Conservation (phyloP, 305 asterid species). For the Striga hermonthica region DNA sequence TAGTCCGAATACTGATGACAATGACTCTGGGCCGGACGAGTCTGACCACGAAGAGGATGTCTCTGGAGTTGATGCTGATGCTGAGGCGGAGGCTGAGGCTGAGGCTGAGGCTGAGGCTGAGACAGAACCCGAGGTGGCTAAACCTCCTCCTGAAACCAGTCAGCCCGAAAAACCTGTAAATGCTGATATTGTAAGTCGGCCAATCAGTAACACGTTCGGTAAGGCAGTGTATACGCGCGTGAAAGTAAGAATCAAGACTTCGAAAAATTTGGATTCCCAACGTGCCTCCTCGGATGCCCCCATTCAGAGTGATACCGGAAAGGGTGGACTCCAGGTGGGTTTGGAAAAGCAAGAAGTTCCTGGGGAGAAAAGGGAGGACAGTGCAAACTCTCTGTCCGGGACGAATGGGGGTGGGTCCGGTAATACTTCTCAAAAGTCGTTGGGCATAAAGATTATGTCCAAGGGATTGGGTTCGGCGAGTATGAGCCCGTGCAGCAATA, state of each 20-base stretch:
- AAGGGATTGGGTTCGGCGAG: conserved; percentile 65
- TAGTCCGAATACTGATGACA: conserved; percentile 49
- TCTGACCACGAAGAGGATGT: conserved; percentile 60
- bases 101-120: conserved; percentile 50
- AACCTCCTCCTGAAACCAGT: conserved; percentile 39
- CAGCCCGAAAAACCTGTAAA: conserved; percentile 41
- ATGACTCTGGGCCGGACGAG: conserved; percentile 52
- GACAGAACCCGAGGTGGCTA: conserved; percentile 24
- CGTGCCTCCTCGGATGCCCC: conserved; percentile 54
- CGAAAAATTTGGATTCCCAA: conserved; percentile 65
- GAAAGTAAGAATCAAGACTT: conserved; percentile 77
- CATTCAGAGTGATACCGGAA: conserved; percentile 70
- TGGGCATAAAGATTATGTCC: conserved; percentile 74
- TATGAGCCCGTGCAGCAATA: conserved; percentile 76
- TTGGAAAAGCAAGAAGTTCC: conserved; percentile 52
- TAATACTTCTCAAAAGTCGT: conserved; percentile 47
- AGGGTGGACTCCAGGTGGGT: conserved; percentile 55
- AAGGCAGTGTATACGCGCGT: conserved; percentile 75
- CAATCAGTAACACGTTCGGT: conserved; percentile 45
- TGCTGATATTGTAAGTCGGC: conserved; percentile 38
- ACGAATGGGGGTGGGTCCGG: conserved; percentile 45
- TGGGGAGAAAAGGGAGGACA: conserved; percentile 70
- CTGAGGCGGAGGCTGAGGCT: conserved; percentile 52
- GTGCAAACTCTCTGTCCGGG: conserved; percentile 73
- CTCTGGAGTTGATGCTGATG: conserved; percentile 64